These are phyloP conservation scores for Coemansia umbellata DNA, from an alignment of 192 early-diverging fungal species.

Conservation along the genomic window DNA sequence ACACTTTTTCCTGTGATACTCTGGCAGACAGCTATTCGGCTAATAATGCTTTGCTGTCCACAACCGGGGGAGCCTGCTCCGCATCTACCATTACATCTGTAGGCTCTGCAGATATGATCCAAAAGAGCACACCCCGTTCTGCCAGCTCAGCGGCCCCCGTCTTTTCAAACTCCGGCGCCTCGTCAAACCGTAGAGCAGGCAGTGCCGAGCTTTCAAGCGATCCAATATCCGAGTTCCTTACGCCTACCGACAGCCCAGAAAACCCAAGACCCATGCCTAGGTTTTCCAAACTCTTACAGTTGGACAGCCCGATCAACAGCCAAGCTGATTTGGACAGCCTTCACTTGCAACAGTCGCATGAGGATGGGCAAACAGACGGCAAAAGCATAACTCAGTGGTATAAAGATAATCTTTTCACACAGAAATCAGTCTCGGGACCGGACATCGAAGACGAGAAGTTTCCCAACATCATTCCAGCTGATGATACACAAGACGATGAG, in stretches of 20 bases:
- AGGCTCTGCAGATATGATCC: background rate
- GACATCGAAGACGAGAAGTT: background rate
- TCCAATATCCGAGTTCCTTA: slow-evolving; percentile 39
- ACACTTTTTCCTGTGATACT: slow-evolving; percentile 4
- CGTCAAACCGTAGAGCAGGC: too few relatives aligned
- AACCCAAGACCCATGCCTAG: background rate
- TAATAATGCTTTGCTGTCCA: background rate
- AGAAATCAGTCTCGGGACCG: background rate
- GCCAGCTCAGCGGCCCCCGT: too few relatives aligned
- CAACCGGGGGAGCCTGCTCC: background rate
- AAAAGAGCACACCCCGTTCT: background rate
- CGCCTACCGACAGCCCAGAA: slow-evolving; percentile 11
- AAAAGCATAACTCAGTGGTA: slow-evolving; percentile 43
- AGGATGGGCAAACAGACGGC: background rate
- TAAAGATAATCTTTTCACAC: slow-evolving; percentile 12
- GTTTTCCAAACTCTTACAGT: background rate
- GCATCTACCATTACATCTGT: slow-evolving; percentile 1
- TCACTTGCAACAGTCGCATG: background rate
- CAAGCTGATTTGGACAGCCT: background rate
- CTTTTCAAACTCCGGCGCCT: too few relatives aligned
- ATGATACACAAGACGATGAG: background rate
- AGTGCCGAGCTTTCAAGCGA: slow-evolving; percentile 26
- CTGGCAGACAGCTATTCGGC: background rate
- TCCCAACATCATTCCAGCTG: background rate
- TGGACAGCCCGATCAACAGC: background rate